Evolutionary conservation across 768 basidiomycete species (phyloP).

Genomic region (Tulasnella sp.): DNA sequence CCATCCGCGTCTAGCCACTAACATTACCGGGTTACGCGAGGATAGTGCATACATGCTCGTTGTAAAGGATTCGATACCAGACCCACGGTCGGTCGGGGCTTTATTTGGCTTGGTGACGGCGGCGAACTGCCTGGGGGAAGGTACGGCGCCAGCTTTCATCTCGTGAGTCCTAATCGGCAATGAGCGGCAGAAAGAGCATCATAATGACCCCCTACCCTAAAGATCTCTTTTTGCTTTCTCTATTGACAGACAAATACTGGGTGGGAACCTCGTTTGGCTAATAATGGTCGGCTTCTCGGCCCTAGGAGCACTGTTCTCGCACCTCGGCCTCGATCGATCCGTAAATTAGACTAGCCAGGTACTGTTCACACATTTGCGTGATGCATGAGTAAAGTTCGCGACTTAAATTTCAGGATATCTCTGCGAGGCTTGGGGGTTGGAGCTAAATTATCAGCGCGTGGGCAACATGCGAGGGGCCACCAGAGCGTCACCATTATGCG

Average conservation of each 20-base stretch:
- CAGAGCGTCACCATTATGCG: neutral
- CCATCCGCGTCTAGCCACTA: neutral
- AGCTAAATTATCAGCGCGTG: neutral
- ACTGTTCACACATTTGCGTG: neutral
- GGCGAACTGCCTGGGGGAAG: slow-evolving; percentile 45
- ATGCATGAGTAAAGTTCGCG: neutral
- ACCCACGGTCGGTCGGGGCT: slow-evolving; percentile 52
- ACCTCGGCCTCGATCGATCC: neutral
- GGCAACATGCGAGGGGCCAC: neutral
- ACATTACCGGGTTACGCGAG: neutral
- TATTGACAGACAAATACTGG: slow-evolving; percentile 45
- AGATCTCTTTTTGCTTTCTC: slow-evolving; percentile 60
- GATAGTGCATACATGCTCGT: slow-evolving; percentile 60
- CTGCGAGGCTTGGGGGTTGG: neutral
- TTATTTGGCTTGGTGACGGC: slow-evolving; percentile 59
- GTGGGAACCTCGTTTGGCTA: slow-evolving; percentile 54
- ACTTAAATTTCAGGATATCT: neutral
- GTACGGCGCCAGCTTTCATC: slow-evolving; percentile 56
- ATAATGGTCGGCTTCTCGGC: slow-evolving; percentile 35
- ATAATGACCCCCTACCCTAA: neutral
- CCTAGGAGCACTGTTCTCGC: neutral
- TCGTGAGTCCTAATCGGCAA: slow-evolving; percentile 39
- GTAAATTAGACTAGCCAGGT: too few species aligned
- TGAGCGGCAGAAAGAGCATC: neutral
- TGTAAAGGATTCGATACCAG: slow-evolving; percentile 51